These are phyloP conservation scores for Amylostereum areolatum DNA, from an alignment of 1,284 basidiomycete species.

Conservation along the genomic window DNA sequence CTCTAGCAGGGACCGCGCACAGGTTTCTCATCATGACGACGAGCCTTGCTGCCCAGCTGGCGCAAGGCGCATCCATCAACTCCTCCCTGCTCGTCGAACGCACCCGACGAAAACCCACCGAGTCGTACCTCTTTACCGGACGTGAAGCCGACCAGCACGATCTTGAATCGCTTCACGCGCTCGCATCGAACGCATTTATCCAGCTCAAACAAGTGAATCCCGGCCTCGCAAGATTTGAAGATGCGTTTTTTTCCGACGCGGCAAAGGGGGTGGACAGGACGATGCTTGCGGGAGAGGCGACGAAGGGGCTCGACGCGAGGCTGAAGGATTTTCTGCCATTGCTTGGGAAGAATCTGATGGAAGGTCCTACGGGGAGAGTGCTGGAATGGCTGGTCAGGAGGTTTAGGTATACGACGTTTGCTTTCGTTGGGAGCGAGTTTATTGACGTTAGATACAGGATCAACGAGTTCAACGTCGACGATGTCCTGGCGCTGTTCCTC, in stretches of 20 bases:
- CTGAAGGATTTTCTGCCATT: slow-evolving; percentile 65
- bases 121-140: slow-evolving; percentile 85
- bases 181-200: slow-evolving; percentile 78
- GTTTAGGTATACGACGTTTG: slow-evolving; percentile 62
- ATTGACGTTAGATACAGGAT: slow-evolving; percentile 47
- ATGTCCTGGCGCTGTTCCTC: slow-evolving; percentile 79
- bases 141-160: slow-evolving; percentile 80
- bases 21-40: slow-evolving; percentile 46
- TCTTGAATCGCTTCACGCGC: slow-evolving; percentile 80
- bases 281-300: slow-evolving; percentile 64
- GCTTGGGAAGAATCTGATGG: slow-evolving; percentile 78
- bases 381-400: slow-evolving; percentile 94
- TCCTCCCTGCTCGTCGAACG: slow-evolving; percentile 67
- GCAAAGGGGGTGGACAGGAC: slow-evolving; percentile 79
- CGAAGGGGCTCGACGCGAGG: slow-evolving; percentile 51
- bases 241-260: slow-evolving; percentile 77
- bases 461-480: slow-evolving; percentile 87
- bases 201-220: slow-evolving; percentile 70
- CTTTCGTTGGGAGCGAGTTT: background rate
- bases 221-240: slow-evolving; percentile 63
- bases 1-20: too few species aligned
- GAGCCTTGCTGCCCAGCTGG: slow-evolving; percentile 81
- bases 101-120: slow-evolving; percentile 51
- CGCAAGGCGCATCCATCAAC: slow-evolving; percentile 79
- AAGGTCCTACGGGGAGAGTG: slow-evolving; percentile 80